Evolutionary conservation across 495 filamentous ascomycete species (phyloP).

Genomic region (Articulospora tetracladia): DNA sequence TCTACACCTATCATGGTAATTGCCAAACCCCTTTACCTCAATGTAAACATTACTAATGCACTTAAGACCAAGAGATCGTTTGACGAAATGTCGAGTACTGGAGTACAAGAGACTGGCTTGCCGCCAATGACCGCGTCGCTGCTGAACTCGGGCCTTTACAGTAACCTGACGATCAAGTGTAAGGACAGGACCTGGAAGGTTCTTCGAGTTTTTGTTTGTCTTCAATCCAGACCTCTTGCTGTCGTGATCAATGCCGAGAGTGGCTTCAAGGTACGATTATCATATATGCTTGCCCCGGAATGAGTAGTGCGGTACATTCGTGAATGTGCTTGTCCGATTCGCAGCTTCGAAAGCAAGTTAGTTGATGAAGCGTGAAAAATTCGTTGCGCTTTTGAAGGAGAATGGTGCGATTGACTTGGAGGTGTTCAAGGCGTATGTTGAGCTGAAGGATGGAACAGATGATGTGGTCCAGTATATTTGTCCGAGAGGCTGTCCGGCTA

Average conservation of each 20-base stretch:
- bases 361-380: neutral
- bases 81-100: too few relatives aligned
- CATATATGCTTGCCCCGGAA: too few relatives aligned
- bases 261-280: constrained; percentile 8
- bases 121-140: neutral
- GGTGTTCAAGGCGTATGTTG: neutral
- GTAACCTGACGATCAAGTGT: constrained; percentile 17
- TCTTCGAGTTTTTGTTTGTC: constrained; percentile 14
- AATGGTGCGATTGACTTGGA: neutral
- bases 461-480: too few relatives aligned
- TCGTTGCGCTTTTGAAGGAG: neutral
- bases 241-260: constrained; percentile 6
- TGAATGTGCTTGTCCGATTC: neutral
- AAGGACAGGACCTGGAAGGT: constrained; percentile 11
- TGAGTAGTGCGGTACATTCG: too few relatives aligned
- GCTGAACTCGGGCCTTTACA: constrained; percentile 1
- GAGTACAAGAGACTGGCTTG: too few relatives aligned
- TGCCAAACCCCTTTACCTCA: too few relatives aligned
- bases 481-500: too few relatives aligned
- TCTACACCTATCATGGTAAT: too few relatives aligned
- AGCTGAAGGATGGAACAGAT: too few relatives aligned
- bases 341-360: neutral
- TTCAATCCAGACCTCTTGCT: constrained; percentile 14
- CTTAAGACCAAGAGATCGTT: too few relatives aligned
- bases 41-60: too few relatives aligned